phyloP scores from a whole-genome alignment of 495 filamentous ascomycete species.

The Aspergillus sclerotioniger region DNA sequence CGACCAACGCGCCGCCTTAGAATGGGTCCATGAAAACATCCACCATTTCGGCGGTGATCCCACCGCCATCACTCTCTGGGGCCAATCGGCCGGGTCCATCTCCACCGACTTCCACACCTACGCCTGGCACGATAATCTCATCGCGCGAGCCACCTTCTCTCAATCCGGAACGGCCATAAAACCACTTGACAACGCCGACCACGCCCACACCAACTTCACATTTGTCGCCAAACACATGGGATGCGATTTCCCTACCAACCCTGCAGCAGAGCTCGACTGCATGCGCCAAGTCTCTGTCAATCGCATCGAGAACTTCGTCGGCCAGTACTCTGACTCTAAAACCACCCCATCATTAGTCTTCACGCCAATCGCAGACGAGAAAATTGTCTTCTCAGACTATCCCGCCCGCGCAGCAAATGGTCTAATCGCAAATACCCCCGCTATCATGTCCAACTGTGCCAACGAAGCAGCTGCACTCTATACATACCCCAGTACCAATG shows the following conservation, averaged over 20 bases:
- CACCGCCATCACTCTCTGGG: slow-evolving; percentile 41
- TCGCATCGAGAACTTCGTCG: slow-evolving; percentile 33
- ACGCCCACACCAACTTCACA: slow-evolving; percentile 32
- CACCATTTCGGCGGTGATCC: slow-evolving; percentile 59
- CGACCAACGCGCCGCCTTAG: slow-evolving; percentile 58
- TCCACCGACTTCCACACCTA: slow-evolving; percentile 47
- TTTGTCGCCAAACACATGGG: slow-evolving; percentile 40
- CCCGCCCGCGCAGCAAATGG: slow-evolving; percentile 14
- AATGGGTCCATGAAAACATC: slow-evolving; percentile 53
- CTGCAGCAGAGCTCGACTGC: slow-evolving; percentile 39
- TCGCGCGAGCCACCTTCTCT: slow-evolving; percentile 42
- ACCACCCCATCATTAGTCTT: slow-evolving; percentile 8
- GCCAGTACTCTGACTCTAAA: slow-evolving; percentile 1
- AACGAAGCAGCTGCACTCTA: not conserved
- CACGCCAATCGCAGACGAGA: slow-evolving; percentile 14
- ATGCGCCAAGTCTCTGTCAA: slow-evolving; percentile 37
- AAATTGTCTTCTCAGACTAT: slow-evolving; percentile 10
- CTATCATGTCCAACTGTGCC: not conserved
- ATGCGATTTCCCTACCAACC: slow-evolving; percentile 29
- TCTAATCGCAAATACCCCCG: not conserved
- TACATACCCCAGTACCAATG: slow-evolving; percentile 4
- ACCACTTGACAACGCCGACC: slow-evolving; percentile 1
- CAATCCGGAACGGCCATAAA: slow-evolving; percentile 35
- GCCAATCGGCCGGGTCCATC: slow-evolving; percentile 29
- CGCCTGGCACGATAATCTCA: slow-evolving; percentile 37